Conservation (phyloP, 2,329 filamentous ascomycete species). For the Fusarium verrucosum region DNA sequence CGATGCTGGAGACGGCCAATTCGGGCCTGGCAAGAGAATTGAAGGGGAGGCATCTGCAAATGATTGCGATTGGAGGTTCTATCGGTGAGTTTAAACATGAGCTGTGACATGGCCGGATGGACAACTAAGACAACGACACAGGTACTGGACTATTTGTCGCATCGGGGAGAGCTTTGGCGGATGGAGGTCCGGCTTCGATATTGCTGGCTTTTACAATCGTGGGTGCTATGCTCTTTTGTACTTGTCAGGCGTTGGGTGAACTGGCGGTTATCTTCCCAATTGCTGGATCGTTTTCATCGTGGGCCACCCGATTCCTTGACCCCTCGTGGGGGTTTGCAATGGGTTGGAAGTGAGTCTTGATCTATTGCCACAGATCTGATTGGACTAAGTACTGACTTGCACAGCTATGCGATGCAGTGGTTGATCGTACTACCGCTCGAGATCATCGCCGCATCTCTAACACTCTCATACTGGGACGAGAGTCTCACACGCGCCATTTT, state of each 20-base stretch:
- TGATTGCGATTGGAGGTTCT: conserved; percentile 96
- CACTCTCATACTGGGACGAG: conserved; percentile 81
- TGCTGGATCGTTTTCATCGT: conserved; percentile 90
- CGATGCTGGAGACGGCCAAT: conserved; percentile 77
- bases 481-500: conserved; percentile 75
- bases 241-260: conserved; percentile 90
- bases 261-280: conserved; percentile 91
- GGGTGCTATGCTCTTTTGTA: conserved; percentile 89
- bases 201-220: conserved; percentile 82
- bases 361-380: background rate
- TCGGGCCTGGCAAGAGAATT: conserved; percentile 79
- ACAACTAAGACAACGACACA: conserved; percentile 46
- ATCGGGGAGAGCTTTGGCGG: conserved; percentile 74
- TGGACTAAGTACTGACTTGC: conserved; percentile 7
- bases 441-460: conserved; percentile 86
- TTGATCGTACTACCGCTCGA: conserved; percentile 83
- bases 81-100: conserved; percentile 66
- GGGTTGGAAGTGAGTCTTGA: conserved; percentile 81
- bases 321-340: conserved; percentile 95
- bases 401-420: conserved; percentile 87
- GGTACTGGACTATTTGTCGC: conserved; percentile 88
- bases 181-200: conserved; percentile 80
- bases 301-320: conserved; percentile 90
- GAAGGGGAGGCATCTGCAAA: conserved; percentile 88
- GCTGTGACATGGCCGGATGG: background rate